phyloP scores from a whole-genome alignment of 805 yeast genomes.

The Yarrowia sp. region DNA sequence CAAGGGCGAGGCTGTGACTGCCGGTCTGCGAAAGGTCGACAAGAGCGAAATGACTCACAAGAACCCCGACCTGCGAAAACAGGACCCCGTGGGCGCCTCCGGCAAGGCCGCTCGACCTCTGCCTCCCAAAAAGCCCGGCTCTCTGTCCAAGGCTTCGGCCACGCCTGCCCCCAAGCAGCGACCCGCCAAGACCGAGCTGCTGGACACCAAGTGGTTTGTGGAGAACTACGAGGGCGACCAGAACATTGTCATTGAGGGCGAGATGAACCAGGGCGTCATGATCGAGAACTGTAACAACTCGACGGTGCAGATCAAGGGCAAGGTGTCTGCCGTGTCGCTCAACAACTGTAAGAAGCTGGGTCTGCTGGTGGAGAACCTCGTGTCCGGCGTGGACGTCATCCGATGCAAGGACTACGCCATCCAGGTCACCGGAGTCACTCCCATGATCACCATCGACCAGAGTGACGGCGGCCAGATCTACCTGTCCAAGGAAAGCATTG shows the following conservation, averaged over 20 bases:
- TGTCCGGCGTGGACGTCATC: slow-evolving; percentile 87
- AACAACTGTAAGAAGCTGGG: slow-evolving; percentile 76
- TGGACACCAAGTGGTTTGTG: slow-evolving; percentile 88
- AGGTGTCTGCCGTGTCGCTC: slow-evolving; percentile 85
- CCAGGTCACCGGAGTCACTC: slow-evolving; percentile 82
- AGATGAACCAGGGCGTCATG: slow-evolving; percentile 85
- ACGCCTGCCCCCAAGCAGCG: slow-evolving; percentile 47
- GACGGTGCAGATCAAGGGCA: slow-evolving; percentile 85
- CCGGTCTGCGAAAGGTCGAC: slow-evolving; percentile 89
- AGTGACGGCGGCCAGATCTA: slow-evolving; percentile 85
- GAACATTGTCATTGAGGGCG: slow-evolving; percentile 76
- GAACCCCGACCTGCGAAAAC: slow-evolving; percentile 77
- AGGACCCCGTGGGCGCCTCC: slow-evolving; percentile 57
- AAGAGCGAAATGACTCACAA: slow-evolving; percentile 93
- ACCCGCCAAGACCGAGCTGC: slow-evolving; percentile 69
- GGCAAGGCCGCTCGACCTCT: slow-evolving; percentile 61
- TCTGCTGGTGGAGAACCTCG: slow-evolving; percentile 80
- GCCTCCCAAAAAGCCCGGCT: slow-evolving; percentile 83
- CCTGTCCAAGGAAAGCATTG: slow-evolving; percentile 72
- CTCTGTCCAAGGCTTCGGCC: slow-evolving; percentile 53
- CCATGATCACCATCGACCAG: slow-evolving; percentile 86
- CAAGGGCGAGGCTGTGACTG: slow-evolving; percentile 82
- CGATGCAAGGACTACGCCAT: slow-evolving; percentile 81
- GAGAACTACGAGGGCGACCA: slow-evolving; percentile 74
- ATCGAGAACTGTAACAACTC: slow-evolving; percentile 79